Conservation (phyloP, 345 rosid genomes). For the Eucalyptus microcorys region DNA sequence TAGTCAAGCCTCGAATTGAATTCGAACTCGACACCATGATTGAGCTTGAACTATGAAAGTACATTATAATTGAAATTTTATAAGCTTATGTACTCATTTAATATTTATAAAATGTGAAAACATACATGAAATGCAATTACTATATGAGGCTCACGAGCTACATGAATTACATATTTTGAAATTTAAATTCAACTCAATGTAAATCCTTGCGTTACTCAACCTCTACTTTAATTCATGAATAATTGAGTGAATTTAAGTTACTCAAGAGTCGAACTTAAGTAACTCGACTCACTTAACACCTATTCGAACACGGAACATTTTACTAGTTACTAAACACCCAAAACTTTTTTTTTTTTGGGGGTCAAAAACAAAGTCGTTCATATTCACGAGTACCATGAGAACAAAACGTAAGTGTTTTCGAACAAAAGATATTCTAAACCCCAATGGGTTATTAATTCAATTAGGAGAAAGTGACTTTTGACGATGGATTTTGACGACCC, state of each 20-base stretch:
- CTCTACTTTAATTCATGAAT: background rate
- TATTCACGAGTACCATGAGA: too few relatives aligned
- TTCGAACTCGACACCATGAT: background rate
- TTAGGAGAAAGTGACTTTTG: too few relatives aligned
- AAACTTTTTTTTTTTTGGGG: rapidly evolving
- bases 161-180: background rate
- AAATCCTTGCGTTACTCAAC: background rate
- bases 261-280: background rate
- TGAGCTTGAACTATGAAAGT: too few relatives aligned
- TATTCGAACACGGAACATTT: rapidly evolving
- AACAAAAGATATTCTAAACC: too few relatives aligned
- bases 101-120: background rate
- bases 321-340: background rate
- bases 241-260: background rate
- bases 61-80: too few relatives aligned
- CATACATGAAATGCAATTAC: background rate
- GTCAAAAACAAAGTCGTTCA: rapidly evolving
- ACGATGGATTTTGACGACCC: too few relatives aligned
- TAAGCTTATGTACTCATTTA: rapidly evolving
- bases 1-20: rapidly evolving
- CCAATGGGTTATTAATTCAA: too few relatives aligned
- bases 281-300: background rate
- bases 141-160: rapidly evolving
- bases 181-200: background rate
- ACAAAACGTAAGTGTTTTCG: too few relatives aligned